Base-by-base conservation (phyloP, 352 stramenopile genomes). In the Pythium aquatile region DNA sequence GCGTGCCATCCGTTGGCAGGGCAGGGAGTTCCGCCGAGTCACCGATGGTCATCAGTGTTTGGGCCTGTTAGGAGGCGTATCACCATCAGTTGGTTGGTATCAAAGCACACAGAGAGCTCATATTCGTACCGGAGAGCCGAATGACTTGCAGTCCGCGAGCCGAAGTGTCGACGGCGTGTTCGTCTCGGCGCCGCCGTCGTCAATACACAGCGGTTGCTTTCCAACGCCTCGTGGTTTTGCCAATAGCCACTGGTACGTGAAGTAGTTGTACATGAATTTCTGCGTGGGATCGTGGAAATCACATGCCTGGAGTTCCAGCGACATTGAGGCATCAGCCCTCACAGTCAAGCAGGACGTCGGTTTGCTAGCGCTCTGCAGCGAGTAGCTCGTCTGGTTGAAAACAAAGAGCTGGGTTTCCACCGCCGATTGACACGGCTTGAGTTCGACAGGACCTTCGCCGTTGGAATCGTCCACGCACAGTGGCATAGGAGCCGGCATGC, bases 261-360 rank as follows among this genome's bases (percentile, higher is more conserved):
- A 48, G 53, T 47, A 48, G 20, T 59, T 59, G 33, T 48, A 59
- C 53, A 59, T 59, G 53, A 59, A 59, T 20, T 48, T 46, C 35
- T 59, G 53, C 13, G 32, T 29, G 32, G n/a, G 20, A 10, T 48
- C 16, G n/a, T 10, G 5, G 6, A 33, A 30, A 24, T 46, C 30
- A 33, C 53, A 59, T 9, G 32, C 33, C 53, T 2, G 8, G 14
- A 59, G 30, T 14, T 42, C 8, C 2, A 57, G 32, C n/a, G 32
- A 16, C 17, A 13, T n/a, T 2, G 29, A n/a, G 52, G 6, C 52
- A 20, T 20, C 52, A 17, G 7, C 35, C 8, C 2, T 46, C 9
- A 33, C 32, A 3, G 20, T 30, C 1, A 48, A 5, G 40, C 53
- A 59, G 3, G 39, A 33, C 14, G 6, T 26, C 6, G 32, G 53